Evolutionary conservation across 2,329 filamentous ascomycete genomes (phyloP), one percentile per base, ranked within the genome.

Genomic region (Pseudogymnoascus sp.): DNA sequence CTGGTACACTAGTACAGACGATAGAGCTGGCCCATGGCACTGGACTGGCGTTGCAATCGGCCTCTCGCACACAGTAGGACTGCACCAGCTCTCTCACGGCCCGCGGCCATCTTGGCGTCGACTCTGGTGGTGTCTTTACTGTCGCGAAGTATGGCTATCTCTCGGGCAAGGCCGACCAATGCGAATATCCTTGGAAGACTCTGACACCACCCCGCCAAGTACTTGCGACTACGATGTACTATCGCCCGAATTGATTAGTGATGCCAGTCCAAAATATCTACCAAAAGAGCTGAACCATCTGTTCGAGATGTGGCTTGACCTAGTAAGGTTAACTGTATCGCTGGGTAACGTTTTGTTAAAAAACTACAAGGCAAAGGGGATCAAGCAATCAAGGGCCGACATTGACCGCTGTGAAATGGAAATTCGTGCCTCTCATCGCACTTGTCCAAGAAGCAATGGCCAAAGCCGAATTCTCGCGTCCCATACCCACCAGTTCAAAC

Each of bases 11-110:
- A 74, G 77, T 38, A 69, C 74, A 0, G 75, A 79, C 59, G 76
- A 79, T 59, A 72, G 76, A 11, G 73, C 71, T 7, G 75, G 77
- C 9, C 74, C 77, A 0, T 80, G 77, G 77, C 76, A 79, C 62
- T 80, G 78, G 77, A 76, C 74, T 3, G 76, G 78, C n/a, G 72
- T 77, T 23, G 77, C 78, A 4, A 75, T 79, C 60, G 73, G 71
- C 29, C 71, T 79, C 2, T 76, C 74, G 15, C 77, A 79, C 29
- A 76, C 75, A 3, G 72, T 78, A 1, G 78, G 78, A 0, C 70
- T 80, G 0, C 77, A 80, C 66, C 74, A 15, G 13, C 40, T 21
- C 13, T 61, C 38, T 29, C n/a, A 21, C 29, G n/a, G 31, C 42
- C 11, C 42, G 21, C 60, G 67, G 65, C 33, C 70, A 61, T 64